Base-by-base conservation (phyloP, 805 yeast species). In the Sugiyamaella qingdaonensis region DNA sequence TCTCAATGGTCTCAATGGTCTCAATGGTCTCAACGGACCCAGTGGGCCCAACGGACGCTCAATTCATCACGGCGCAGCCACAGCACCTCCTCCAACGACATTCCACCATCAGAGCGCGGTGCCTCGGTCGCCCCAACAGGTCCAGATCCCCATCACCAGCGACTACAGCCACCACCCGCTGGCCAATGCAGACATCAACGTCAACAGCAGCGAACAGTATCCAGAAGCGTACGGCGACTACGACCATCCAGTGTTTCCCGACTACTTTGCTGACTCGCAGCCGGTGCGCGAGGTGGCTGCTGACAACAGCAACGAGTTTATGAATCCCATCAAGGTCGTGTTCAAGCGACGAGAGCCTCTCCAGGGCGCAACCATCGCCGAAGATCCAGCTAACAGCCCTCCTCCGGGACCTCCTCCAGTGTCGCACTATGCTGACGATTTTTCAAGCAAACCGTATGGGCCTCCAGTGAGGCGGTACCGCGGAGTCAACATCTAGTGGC, bases 391-490 rank as follows among this genome's bases (percentile, higher is more conserved):
- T 7, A 24, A 24, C 7, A 24, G 29, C 29, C 29, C 9, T 8
- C 29, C 27, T 32, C 44, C 52, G 18, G 21, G 42, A 11, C 48
- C 54, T 10, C 46, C 51, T 9, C 31, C 41, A 19, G 41, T 24
- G 16, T 46, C 57, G n/a, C 41, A 42, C 10, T 58, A 53, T 41
- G 53, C 43, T 13, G 62, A 57, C 41, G 55, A 57, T 8, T 44
- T 50, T 32, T 51, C 62, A 10, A 52, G 53, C 52, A 58, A 58
- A 45, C 62, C 62, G 8, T 58, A 58, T 43, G 62, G 62, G 2
- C 57, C 57, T 8, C 60, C 62, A 4, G 60, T 60, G 27, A 41
- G 51, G 2, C 24, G 62, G 32, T 58, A 58, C 50, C 47, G 56
- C 8, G 61, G 61, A 4, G 51, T 56, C 29, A 48, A 54, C 33